Evolutionary conservation across 2,329 filamentous ascomycete species (phyloP), one percentile per base, ranked within the genome.

Genomic region (Allantophomopsis lycopodina): DNA sequence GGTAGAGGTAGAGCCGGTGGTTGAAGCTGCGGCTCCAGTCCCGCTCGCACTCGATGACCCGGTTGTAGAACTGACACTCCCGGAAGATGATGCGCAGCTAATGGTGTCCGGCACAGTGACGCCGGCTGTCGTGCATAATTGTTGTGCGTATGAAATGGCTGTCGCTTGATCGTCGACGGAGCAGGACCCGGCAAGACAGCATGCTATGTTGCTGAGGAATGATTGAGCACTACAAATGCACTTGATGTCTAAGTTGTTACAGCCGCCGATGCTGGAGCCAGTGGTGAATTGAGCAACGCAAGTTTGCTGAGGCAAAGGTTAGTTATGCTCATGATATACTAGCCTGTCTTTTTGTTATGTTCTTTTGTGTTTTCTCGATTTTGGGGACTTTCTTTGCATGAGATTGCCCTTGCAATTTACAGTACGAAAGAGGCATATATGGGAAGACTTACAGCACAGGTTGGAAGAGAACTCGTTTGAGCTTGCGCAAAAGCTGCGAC

Each of bases 401-500:
- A 15, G 6, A 35, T n/a, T 28, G 18, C 18, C 18, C 18, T 20
- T 20, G n/a, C 3, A 17, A 14, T 36, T 23, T 10, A 32, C 38
- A 18, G 38, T 32, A 20, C 8, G 28, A 15, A 30, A n/a, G 5
- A 10, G 16, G 7, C 7, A 8, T 15, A 13, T 16, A 18, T 32
- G 15, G 23, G 21, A 23, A 15, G 31, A 65, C 71, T 52, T 63
- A 78, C 73, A 46, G 73, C 73, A 50, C 68, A 79, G 8, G 23
- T 10, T 8, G 46, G 43, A 13, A 71, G 76, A 37, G 72, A 63
- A 32, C 50, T 52, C 21, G 51, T 48, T 53, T 73, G 71, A 32
- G 69, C 69, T 44, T 61, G 58, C 46, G 69, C 65, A 43, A 76
- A 59, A 59, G 66, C 65, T 49, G 70, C 63, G 36, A 75, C 11